Evolutionary conservation across 2,329 filamentous ascomycete species (phyloP).

Genomic region (Pseudopithomyces chartarum): DNA sequence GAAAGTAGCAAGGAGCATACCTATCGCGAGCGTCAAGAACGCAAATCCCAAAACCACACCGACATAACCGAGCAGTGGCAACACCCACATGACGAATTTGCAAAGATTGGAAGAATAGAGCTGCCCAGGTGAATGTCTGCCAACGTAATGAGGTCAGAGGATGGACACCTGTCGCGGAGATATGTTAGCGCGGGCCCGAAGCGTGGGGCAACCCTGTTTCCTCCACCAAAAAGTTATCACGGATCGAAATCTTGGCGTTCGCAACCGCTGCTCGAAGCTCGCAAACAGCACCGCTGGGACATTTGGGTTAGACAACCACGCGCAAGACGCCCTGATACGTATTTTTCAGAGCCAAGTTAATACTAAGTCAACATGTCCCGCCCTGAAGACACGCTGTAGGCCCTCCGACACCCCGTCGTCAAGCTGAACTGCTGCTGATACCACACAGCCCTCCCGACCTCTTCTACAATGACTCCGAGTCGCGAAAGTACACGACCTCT

Average conservation of each 20-base stretch:
- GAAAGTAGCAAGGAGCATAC: conserved; percentile 50
- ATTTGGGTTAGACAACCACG: no score
- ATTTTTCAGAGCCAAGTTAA: no score
- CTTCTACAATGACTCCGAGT: conserved; percentile 95
- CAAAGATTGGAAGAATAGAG: not conserved
- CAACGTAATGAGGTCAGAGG: conserved; percentile 8
- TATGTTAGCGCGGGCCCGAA: conserved; percentile 5
- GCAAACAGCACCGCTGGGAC: not conserved
- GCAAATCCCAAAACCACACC: conserved; percentile 87
- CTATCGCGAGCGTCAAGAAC: conserved; percentile 93
- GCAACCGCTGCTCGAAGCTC: not conserved
- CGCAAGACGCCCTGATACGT: not conserved
- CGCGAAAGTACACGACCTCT: conserved; percentile 95
- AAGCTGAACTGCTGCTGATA: conserved; percentile 14
- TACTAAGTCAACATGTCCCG: conserved; percentile 76
- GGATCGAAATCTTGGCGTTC: conserved; percentile 10
- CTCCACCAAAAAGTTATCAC: conserved; percentile 12
- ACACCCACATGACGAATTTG: conserved; percentile 79
- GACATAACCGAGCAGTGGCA: conserved; percentile 87
- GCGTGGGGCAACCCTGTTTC: conserved; percentile 1
- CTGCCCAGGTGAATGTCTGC: not conserved
- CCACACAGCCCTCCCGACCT: conserved; percentile 81
- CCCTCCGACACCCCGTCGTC: conserved; percentile 14
- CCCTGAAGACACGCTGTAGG: conserved; percentile 90
- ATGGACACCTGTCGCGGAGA: conserved; percentile 10